Percentiles rank a stretch among this genome's conserved stretches.
phyloP scores from a whole-genome alignment of 148 eudicot genomes.

The Agrostemma githago region DNA sequence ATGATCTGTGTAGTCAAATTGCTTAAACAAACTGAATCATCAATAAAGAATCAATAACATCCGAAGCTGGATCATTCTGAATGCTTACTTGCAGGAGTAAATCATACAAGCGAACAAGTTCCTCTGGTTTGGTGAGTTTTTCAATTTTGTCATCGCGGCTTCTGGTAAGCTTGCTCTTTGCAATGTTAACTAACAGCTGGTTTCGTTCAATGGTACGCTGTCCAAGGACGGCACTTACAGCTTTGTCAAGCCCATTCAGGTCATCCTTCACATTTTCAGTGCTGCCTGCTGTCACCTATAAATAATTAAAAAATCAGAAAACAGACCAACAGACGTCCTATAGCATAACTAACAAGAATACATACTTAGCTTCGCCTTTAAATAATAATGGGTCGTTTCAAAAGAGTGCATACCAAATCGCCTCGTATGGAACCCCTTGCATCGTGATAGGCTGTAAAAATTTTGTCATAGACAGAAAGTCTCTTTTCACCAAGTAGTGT shows the following conservation, averaged over 20 bases:
- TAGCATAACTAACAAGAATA: conserved; percentile 2
- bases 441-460: conserved; percentile 75
- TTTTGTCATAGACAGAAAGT: conserved; percentile 72
- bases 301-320: conserved; percentile 11
- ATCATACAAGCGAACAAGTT: conserved; percentile 87
- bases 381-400: not conserved
- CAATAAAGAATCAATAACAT: too few relatives aligned
- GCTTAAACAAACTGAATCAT: not conserved
- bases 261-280: conserved; percentile 86
- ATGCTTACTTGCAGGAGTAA: conserved; percentile 70
- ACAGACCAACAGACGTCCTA: not conserved
- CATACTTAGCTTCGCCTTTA: not conserved
- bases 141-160: conserved; percentile 75
- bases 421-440: conserved; percentile 82
- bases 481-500: conserved; percentile 73
- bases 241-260: conserved; percentile 93
- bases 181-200: conserved; percentile 70
- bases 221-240: conserved; percentile 79
- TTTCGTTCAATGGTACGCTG: conserved; percentile 88
- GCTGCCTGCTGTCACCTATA: conserved; percentile 74
- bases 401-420: conserved; percentile 60
- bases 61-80: too few relatives aligned
- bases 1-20: conserved; percentile 7
- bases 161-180: conserved; percentile 75
- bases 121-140: conserved; percentile 85